Evolutionary conservation across 2,329 filamentous ascomycete species (phyloP).

Genomic region (Ceratocystis papillata): DNA sequence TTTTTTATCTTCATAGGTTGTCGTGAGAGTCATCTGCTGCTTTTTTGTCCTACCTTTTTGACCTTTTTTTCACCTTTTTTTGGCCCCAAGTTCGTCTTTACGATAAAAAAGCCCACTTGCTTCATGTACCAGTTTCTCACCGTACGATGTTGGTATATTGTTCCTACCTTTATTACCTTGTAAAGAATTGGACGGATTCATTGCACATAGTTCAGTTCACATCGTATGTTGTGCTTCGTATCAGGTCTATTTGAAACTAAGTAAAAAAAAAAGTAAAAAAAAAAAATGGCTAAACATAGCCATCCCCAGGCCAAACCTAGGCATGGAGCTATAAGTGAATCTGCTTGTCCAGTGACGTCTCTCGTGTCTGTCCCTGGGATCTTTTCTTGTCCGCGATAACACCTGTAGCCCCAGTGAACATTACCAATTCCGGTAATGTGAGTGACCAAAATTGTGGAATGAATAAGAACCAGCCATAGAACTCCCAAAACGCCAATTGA

Average conservation of each 20-base stretch:
- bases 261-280: not conserved
- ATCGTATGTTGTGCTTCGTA: not conserved
- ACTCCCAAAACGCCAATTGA: constrained; percentile 15
- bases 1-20: constrained; percentile 14
- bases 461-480: constrained; percentile 1
- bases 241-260: not conserved
- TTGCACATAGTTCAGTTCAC: not conserved
- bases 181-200: too few relatives aligned
- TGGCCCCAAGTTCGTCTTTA: not conserved
- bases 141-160: not conserved
- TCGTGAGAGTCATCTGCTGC: not conserved
- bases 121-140: not conserved
- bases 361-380: not conserved
- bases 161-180: not conserved
- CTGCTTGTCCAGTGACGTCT: not conserved
- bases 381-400: not conserved
- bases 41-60: not conserved
- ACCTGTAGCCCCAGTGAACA: not conserved
- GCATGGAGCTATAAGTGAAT: not conserved
- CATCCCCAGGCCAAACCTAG: not conserved
- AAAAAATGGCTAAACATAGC: not conserved
- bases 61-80: not conserved
- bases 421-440: not conserved
- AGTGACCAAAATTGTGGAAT: not conserved
- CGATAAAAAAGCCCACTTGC: not conserved